Evolutionary conservation across 2,329 filamentous ascomycete species (phyloP).

Genomic region (Orbilia oligospora): DNA sequence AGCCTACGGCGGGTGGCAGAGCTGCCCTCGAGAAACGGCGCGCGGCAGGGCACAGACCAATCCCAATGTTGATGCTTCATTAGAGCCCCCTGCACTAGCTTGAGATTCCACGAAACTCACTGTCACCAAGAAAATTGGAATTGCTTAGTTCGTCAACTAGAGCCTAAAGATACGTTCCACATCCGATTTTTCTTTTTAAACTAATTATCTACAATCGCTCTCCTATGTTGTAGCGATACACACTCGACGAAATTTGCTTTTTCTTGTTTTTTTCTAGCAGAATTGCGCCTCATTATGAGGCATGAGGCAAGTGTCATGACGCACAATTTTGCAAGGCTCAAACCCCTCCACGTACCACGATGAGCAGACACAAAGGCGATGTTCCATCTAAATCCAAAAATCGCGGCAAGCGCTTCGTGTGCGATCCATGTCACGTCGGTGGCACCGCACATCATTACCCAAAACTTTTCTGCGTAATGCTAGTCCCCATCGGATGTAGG

Average conservation of each 20-base stretch:
- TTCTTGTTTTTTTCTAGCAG: neutral
- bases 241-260: constrained; percentile 51
- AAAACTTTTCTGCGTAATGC: constrained; percentile 17
- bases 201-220: constrained; percentile 34
- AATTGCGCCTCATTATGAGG: constrained; percentile 58
- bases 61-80: constrained; percentile 23
- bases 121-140: constrained; percentile 31
- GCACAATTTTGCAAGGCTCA: constrained; percentile 57
- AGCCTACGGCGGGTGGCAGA: constrained; percentile 42
- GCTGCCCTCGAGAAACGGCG: constrained; percentile 38
- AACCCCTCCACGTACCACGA: constrained; percentile 46
- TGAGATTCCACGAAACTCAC: constrained; percentile 30
- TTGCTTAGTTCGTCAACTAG: constrained; percentile 39
- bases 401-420: constrained; percentile 59
- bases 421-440: constrained; percentile 53
- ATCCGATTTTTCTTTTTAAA: constrained; percentile 35
- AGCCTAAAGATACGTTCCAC: constrained; percentile 46
- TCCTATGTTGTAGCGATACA: constrained; percentile 26
- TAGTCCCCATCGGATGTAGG: constrained; percentile 47
- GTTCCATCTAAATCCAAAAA: constrained; percentile 34
- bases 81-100: constrained; percentile 17
- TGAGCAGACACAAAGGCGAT: constrained; percentile 30
- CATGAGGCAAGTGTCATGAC: constrained; percentile 58
- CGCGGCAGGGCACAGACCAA: constrained; percentile 49
- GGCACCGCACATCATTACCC: constrained; percentile 50